Evolutionary conservation across 768 basidiomycete species (phyloP), one percentile per base, ranked within the genome.

Genomic region (Lentinula aciculospora): DNA sequence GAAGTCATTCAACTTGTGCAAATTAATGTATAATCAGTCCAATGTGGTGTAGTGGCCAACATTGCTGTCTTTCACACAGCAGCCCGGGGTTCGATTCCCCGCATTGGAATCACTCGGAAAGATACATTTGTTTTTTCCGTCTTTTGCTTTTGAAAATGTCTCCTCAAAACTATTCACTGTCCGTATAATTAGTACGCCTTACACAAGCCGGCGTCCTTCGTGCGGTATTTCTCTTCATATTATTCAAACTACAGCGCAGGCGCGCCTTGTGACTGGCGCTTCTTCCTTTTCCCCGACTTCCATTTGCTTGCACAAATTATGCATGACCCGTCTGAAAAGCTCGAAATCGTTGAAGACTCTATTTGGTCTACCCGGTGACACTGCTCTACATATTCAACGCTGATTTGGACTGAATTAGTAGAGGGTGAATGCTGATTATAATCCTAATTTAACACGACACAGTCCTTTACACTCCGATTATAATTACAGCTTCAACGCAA

Each of bases 1-100:
- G n/a, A n/a, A n/a, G n/a, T n/a, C n/a, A n/a, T n/a, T n/a, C n/a
- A n/a, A n/a, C n/a, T n/a, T n/a, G n/a, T n/a, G n/a, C n/a, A n/a
- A n/a, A n/a, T n/a, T n/a, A n/a, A n/a, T n/a, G n/a, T n/a, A n/a
- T n/a, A n/a, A n/a, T 7, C 13, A 10, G 13, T 51, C 49, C 49
- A 51, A 51, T 51, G 49, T 51, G 49, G 49, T 51, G 49, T 51
- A 51, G 49, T 36, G 49, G 49, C 31, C 23, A 51, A 51, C 49
- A 51, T 51, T 51, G 49, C 49, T 51, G 49, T 51, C 49, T 51
- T 51, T 53, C 51, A 53, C 49, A 53, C 51, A 53, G 51, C 51
- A 53, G 51, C 51, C 51, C 51, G 51, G 51, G 51, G 51, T 53
- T 53, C 51, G 51, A 53, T 53, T 53, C 51, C 34, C 51, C 51